These are phyloP conservation scores for Cladosporium sp. DNA, from an alignment of 2,329 filamentous ascomycete genomes.

Conservation along the genomic window DNA sequence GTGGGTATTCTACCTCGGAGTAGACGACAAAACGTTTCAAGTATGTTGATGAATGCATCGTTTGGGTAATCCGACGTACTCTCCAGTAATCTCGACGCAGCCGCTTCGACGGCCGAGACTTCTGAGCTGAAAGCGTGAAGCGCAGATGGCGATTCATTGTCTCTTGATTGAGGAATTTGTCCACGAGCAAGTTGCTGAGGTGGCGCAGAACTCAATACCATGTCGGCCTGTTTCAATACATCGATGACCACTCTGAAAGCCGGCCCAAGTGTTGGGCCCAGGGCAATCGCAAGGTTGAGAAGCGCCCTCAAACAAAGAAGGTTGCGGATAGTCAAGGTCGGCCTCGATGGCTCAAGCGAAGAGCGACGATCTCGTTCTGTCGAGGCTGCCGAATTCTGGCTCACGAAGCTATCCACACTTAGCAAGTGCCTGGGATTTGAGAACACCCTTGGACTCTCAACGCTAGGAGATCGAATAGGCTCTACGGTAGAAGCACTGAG, in stretches of 20 bases:
- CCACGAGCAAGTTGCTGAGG: constrained; percentile 25
- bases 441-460: constrained; percentile 58
- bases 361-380: constrained; percentile 57
- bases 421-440: constrained; percentile 68
- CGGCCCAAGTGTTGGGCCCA: constrained; percentile 78
- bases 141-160: constrained; percentile 22
- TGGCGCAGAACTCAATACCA: constrained; percentile 61
- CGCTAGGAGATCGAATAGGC: constrained; percentile 28
- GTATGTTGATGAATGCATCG: constrained; percentile 70
- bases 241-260: constrained; percentile 92
- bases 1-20: constrained; percentile 43
- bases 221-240: constrained; percentile 87
- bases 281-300: constrained; percentile 89
- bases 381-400: constrained; percentile 49
- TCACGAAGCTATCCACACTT: constrained; percentile 67
- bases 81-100: constrained; percentile 80
- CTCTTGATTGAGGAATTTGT: constrained; percentile 17
- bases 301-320: constrained; percentile 84
- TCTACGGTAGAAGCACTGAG: constrained; percentile 37
- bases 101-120: constrained; percentile 82
- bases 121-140: constrained; percentile 60
- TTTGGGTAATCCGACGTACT: constrained; percentile 90
- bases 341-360: constrained; percentile 49
- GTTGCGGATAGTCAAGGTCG: constrained; percentile 78
- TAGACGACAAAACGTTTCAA: constrained; percentile 70